Evolutionary conservation across 352 stramenopile genomes (phyloP), one percentile per base, ranked within the genome.

Genomic region (Phytophthora aleatoria): DNA sequence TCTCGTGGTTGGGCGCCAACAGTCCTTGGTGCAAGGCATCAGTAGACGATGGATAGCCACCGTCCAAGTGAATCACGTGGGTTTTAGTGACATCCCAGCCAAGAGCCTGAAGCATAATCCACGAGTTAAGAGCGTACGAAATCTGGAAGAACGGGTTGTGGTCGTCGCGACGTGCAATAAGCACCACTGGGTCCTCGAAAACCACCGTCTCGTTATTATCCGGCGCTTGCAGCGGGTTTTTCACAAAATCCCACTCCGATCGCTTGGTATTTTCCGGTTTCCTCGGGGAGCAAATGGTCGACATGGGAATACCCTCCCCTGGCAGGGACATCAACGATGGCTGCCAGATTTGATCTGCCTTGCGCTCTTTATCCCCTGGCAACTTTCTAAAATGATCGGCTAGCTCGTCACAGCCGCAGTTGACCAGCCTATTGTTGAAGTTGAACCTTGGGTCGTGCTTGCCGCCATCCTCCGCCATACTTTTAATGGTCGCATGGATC

Each of bases 111-210:
- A 81, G 13, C 51, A 78, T 65, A 28, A 78, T 71, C 74, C 74
- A 85, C 35, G 74, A 57, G 36, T 84, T 83, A 5, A 84, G 47
- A 5, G 62, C 63, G 26, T 69, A 66, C 27, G 74, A 77, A 28
- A 85, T 65, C 57, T 85, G 76, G 54, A 84, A 85, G 47, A 84
- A 88, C 36, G 79, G 76, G 42, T 85, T 87, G 52, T 84, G 76
- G 52, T 85, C 79, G 42, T 87, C 74, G 3, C 65, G 67, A 9
- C 79, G 73, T 9, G 71, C 54, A 28, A 87, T 55, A 1, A 87
- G 48, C n/a, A 87, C 54, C 7, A 74, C 69, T 1, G 69, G 65
- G 26, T 74, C 57, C 13, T 77, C 65, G 36, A 77, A 74, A 1
- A 81, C 49, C n/a, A 77, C 11, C 1, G 63, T 73, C 26, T 71